Conservation (phyloP, 441 rosid genomes). For the Croton setiger region DNA sequence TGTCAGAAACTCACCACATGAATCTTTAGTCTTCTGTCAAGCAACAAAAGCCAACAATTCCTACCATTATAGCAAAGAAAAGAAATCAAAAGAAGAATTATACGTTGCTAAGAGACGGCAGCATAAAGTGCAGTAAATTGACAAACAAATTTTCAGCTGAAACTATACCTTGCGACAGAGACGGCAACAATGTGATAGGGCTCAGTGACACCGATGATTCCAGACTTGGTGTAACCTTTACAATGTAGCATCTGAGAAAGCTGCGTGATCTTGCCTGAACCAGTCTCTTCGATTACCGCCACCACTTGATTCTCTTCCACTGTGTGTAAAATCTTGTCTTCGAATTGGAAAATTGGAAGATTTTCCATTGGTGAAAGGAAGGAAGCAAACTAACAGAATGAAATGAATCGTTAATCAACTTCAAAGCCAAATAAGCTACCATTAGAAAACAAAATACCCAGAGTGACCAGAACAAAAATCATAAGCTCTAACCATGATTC, state of each 20-base stretch:
- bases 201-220: conserved; percentile 80
- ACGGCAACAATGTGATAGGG: conserved; percentile 98
- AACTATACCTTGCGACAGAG: conserved; percentile 71
- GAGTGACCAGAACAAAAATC: too few species aligned
- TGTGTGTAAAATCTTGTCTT: conserved; percentile 66
- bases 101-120: too few species aligned
- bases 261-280: conserved; percentile 98
- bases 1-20: too few species aligned
- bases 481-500: too few species aligned
- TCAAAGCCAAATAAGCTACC: too few species aligned
- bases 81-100: too few species aligned
- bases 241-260: conserved; percentile 95
- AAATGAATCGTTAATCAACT: background rate
- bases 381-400: background rate
- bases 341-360: conserved; percentile 82
- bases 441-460: too few species aligned
- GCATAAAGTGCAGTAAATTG: too few species aligned
- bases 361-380: conserved; percentile 43
- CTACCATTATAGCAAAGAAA: too few species aligned
- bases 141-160: background rate
- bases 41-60: too few species aligned
- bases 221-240: conserved; percentile 70
- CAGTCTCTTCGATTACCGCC: conserved; percentile 87
- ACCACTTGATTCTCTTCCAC: conserved; percentile 72
- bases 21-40: too few species aligned